Conservation (phyloP, 176 grass and related monocot genomes). For the Guadua angustifolia region DNA sequence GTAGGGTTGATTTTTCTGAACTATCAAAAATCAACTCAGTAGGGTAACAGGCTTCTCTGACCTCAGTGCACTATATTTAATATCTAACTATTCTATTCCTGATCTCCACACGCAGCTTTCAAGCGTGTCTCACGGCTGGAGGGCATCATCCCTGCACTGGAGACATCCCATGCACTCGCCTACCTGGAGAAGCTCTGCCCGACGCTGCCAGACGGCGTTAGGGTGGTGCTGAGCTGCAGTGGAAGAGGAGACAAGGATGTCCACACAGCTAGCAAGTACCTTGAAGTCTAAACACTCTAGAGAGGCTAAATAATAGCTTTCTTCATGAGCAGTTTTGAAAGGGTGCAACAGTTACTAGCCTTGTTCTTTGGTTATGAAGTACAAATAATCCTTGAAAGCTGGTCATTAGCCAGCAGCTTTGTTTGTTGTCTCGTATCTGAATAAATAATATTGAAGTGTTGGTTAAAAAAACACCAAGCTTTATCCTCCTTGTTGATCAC, state of each 20-base stretch:
- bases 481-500: background rate
- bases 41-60: background rate
- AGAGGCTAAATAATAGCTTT: conserved; percentile 19
- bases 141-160: conserved; percentile 97
- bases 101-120: conserved; percentile 63
- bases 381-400: conserved; percentile 46
- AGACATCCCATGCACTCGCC: conserved; percentile 89
- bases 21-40: background rate
- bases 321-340: conserved; percentile 40
- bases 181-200: conserved; percentile 92
- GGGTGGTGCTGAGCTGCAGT: conserved; percentile 85
- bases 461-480: conserved; percentile 27
- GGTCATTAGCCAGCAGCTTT: background rate
- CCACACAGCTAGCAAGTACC: conserved; percentile 90
- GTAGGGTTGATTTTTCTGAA: background rate
- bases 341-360: background rate
- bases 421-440: conserved; percentile 40
- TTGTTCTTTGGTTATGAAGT: conserved; percentile 31
- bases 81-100: conserved; percentile 2
- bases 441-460: background rate
- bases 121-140: conserved; percentile 85
- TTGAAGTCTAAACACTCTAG: conserved; percentile 60
- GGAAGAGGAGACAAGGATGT: conserved; percentile 98
- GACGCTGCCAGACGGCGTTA: conserved; percentile 61
- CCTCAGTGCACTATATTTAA: background rate